Base-by-base conservation (phyloP, 371 early-diverging fungal genomes). In the Actinomucor elegans region DNA sequence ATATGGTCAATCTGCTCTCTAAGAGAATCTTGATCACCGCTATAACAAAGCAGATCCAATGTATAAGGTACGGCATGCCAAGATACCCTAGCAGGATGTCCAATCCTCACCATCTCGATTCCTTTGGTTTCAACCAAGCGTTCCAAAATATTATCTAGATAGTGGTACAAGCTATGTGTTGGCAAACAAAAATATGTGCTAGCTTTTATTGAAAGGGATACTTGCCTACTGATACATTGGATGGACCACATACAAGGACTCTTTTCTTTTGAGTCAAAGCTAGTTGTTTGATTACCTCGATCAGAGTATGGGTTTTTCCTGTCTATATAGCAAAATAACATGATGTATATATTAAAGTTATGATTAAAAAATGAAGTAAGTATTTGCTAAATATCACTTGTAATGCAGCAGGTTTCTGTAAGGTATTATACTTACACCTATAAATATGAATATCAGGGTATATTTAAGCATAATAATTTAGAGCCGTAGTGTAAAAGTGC, bases 261-360 rank as follows among this genome's bases (percentile, higher is more conserved):
- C 85, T 71, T 27, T 85, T 72, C 12, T 82, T 80, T 12, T 75
- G 67, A 4, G 62, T 54, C 3, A 67, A 60, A n/a, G n/a, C n/a
- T 3, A 96, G 67, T 57, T 93, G 92, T 23, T 86, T 79, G 18
- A 96, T 81, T 15, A 95, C 77, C 62, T 94, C 93, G 2, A 94
- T 85, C 9, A 95, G 58, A 2, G 95, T 94, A 55, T 88, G 84
- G 0, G 98, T 96, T 70, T 97, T 97, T n/a, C 98, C 98, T 9
- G 96, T 91, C 72, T 76, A 67, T 12, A 33, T 18, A 6, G 4
- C 3, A 6, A 7, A 31, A 27, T 28, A 20, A 33, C 6, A 34
- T 29, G 20, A 2, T 18, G 8, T 32, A 18, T 31, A 12, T 48
- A 0, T 24, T 21, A 9, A 18, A n/a, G 29, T 29, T 31, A 11